These are phyloP conservation scores for Macrophomina phaseolina DNA, from an alignment of 2,329 filamentous ascomycete species.

Conservation along the genomic window DNA sequence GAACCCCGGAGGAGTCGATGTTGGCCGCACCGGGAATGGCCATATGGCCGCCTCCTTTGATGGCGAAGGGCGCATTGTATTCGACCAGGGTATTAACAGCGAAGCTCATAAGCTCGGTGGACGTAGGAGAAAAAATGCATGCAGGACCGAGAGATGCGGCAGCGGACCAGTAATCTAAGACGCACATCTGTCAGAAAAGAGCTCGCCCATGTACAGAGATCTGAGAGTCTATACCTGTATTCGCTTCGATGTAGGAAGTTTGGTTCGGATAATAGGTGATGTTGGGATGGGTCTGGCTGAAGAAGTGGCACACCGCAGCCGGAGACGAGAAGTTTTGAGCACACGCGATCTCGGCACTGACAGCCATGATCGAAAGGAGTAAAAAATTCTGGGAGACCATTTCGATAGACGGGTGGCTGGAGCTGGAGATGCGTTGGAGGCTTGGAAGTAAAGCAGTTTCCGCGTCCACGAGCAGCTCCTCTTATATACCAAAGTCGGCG, in stretches of 20 bases:
- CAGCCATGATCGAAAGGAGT: too few relatives aligned
- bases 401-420: too few relatives aligned
- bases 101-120: background rate
- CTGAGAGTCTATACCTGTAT: background rate
- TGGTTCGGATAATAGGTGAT: conserved; percentile 9
- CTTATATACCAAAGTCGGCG: too few relatives aligned
- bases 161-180: conserved; percentile 7
- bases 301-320: background rate
- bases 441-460: too few relatives aligned
- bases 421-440: too few relatives aligned
- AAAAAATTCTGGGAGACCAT: too few relatives aligned
- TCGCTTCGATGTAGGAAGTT: background rate
- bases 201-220: background rate
- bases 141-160: conserved; percentile 26
- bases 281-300: conserved; percentile 6
- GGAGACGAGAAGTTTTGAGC: background rate
- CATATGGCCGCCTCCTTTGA: conserved; percentile 36
- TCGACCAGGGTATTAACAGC: conserved; percentile 6
- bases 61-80: conserved; percentile 29
- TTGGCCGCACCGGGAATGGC: conserved; percentile 32
- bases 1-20: conserved; percentile 29
- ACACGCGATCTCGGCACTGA: background rate
- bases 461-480: too few relatives aligned
- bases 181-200: background rate
- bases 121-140: background rate